These are phyloP conservation scores for Penicillium sp. DNA, from an alignment of 2,329 filamentous ascomycete genomes.

Conservation along the genomic window DNA sequence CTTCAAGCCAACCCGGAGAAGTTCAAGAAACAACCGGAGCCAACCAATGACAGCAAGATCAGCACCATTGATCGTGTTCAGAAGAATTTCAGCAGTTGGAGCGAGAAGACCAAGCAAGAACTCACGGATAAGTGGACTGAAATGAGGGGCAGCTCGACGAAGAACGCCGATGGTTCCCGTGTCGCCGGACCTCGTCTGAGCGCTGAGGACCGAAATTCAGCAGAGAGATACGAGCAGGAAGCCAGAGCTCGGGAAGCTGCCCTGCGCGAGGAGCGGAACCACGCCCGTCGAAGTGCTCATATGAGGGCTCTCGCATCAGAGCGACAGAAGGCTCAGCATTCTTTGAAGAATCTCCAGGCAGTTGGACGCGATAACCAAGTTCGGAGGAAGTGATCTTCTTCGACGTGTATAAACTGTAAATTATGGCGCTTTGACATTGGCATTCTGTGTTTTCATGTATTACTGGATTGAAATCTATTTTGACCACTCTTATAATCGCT, in stretches of 20 bases:
- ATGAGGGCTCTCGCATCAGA: slow-evolving; percentile 30
- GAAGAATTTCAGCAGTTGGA: slow-evolving; percentile 39
- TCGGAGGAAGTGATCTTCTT: slow-evolving; percentile 19
- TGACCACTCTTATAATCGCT: slow-evolving; percentile 3
- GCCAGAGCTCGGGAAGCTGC: slow-evolving; percentile 33
- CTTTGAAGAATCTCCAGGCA: slow-evolving; percentile 19
- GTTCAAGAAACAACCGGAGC: slow-evolving; percentile 5
- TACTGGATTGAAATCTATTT: slow-evolving; percentile 18
- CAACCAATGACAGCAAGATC: slow-evolving; percentile 23
- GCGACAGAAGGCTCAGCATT: slow-evolving; percentile 29
- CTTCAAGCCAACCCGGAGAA: slow-evolving; percentile 8
- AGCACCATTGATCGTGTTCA: slow-evolving; percentile 6
- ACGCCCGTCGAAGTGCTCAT: slow-evolving; percentile 37
- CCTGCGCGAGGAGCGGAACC: slow-evolving; percentile 43
- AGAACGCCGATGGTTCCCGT: slow-evolving; percentile 26
- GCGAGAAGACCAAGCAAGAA: slow-evolving; percentile 38
- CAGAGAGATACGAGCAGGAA: slow-evolving; percentile 36
- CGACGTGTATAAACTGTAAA: slow-evolving; percentile 31
- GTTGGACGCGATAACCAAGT: slow-evolving; percentile 6
- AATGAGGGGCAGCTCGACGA: slow-evolving; percentile 26
- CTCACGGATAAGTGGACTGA: slow-evolving; percentile 29
- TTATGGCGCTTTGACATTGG: slow-evolving; percentile 27
- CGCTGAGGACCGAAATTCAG: slow-evolving; percentile 37
- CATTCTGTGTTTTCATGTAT: slow-evolving; percentile 27
- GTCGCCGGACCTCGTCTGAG: slow-evolving; percentile 30